Evolutionary conservation across 352 stramenopile genomes (phyloP).

Genomic region (Phytophthora hybrid): DNA sequence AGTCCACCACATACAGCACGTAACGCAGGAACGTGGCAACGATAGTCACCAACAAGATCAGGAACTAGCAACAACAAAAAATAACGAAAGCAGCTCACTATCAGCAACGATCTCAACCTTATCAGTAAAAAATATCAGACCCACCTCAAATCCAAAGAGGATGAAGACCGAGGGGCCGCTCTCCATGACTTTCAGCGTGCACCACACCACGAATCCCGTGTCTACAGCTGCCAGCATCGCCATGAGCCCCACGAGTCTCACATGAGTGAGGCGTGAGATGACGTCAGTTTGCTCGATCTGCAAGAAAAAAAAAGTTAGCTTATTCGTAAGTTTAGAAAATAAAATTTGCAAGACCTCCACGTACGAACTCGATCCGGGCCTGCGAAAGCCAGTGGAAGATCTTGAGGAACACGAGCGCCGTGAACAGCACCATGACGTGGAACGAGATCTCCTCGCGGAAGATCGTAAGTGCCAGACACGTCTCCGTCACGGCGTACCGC

Average conservation of each 20-base stretch:
- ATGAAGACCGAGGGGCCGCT: constrained; percentile 94
- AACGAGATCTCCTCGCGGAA: constrained; percentile 98
- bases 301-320: constrained; percentile 3
- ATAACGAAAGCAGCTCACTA: neutral
- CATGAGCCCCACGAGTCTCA: constrained; percentile 92
- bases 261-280: constrained; percentile 78
- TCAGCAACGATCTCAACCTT: constrained; percentile 5
- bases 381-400: constrained; percentile 94
- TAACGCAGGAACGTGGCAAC: constrained; percentile 91
- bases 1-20: constrained; percentile 95
- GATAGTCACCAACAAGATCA: constrained; percentile 95
- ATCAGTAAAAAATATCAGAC: neutral
- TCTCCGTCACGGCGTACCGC: constrained; percentile 98
- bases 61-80: constrained; percentile 57
- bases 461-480: constrained; percentile 98
- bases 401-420: constrained; percentile 96
- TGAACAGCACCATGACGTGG: constrained; percentile 95
- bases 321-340: neutral
- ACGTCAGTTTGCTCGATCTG: constrained; percentile 92
- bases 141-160: constrained; percentile 96
- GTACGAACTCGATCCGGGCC: constrained; percentile 88
- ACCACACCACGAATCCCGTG: constrained; percentile 90
- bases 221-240: constrained; percentile 89
- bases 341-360: constrained; percentile 29
- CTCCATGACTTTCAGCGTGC: constrained; percentile 77